Base-by-base conservation (phyloP, 495 filamentous ascomycete species). In the Xylona heveae region DNA sequence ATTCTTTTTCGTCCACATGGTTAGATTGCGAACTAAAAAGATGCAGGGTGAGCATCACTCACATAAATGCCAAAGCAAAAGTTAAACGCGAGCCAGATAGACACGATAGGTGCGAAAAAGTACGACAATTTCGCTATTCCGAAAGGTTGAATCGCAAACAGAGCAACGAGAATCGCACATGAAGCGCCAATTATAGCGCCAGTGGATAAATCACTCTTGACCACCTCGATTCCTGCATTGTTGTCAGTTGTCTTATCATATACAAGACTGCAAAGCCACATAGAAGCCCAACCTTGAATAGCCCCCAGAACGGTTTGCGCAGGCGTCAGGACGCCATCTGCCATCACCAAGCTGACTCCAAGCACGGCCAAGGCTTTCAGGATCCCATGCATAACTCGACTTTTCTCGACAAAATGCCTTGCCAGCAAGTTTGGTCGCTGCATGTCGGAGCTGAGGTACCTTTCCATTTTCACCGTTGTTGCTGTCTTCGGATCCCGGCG, bases 11-110 rank as follows among this genome's bases (percentile, higher is more conserved):
- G 12, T 16, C 14, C 9, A 15, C 24, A 28, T 2, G n/a, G 9
- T 6, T 2, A 6, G n/a, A 15, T n/a, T n/a, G n/a, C n/a, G n/a
- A n/a, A n/a, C n/a, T n/a, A n/a, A 12, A 12, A 19, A 16, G 8
- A 9, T n/a, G 21, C 30, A 5, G 31, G 35, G 16, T 33, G 9
- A 8, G 12, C 7, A 6, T 6, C 2, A 35, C 51, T 33, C 38
- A 59, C 55, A 33, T 79, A 78, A 27, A 81, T 74, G 3, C 77
- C 76, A 48, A 72, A 76, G 2, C 42, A 43, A 14, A 60, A 48
- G 42, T 81, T 78, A 42, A 81, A 68, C 1, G 52, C 51, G 2
- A 83, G 63, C 77, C 77, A 83, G 13, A 78, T 39, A 23, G 80
- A 66, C 29, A 83, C 64, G 14, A 83, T 68, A 2, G 77, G 77